Evolutionary conservation across 352 stramenopile species (phyloP).

Genomic region (Phytophthora macrochlamydospora): DNA sequence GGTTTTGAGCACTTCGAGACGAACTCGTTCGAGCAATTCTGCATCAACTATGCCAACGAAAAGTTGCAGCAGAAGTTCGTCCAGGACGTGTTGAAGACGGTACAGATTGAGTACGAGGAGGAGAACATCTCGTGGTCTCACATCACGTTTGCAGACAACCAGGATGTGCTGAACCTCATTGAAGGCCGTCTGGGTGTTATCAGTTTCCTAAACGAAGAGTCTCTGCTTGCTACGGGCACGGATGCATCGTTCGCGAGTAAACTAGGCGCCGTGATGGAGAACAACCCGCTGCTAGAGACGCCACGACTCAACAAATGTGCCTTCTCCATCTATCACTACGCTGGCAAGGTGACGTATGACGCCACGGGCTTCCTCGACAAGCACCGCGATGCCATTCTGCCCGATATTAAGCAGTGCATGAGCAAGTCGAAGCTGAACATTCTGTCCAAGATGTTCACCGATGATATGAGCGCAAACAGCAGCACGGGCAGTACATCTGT

Average conservation of each 20-base stretch:
- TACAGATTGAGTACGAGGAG: conserved; percentile 91
- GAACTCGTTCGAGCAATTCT: conserved; percentile 94
- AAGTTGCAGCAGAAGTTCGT: conserved; percentile 91
- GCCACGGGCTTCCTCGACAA: conserved; percentile 86
- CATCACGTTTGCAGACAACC: conserved; percentile 91
- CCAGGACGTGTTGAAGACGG: conserved; percentile 93
- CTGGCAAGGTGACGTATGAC: conserved; percentile 87
- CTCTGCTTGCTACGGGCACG: conserved; percentile 78
- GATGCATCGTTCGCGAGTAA: conserved; percentile 91
- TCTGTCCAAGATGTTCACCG: conserved; percentile 73
- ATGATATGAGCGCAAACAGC: conserved; percentile 44
- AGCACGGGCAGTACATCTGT: conserved; percentile 6
- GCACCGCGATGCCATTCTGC: conserved; percentile 82
- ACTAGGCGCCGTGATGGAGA: conserved; percentile 86
- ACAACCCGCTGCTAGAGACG: conserved; percentile 85
- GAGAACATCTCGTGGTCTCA: conserved; percentile 92
- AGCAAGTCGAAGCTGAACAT: conserved; percentile 69
- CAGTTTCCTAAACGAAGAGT: conserved; percentile 92
- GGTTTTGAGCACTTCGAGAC: conserved; percentile 92
- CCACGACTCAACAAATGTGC: conserved; percentile 83
- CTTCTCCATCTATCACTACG: conserved; percentile 89
- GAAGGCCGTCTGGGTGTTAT: conserved; percentile 90
- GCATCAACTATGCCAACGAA: conserved; percentile 94
- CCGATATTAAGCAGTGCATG: conserved; percentile 88
- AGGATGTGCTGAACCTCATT: conserved; percentile 91